Evolutionary conservation across 768 basidiomycete species (phyloP), one percentile per base, ranked within the genome.

Genomic region (Hypholoma sublateritium): DNA sequence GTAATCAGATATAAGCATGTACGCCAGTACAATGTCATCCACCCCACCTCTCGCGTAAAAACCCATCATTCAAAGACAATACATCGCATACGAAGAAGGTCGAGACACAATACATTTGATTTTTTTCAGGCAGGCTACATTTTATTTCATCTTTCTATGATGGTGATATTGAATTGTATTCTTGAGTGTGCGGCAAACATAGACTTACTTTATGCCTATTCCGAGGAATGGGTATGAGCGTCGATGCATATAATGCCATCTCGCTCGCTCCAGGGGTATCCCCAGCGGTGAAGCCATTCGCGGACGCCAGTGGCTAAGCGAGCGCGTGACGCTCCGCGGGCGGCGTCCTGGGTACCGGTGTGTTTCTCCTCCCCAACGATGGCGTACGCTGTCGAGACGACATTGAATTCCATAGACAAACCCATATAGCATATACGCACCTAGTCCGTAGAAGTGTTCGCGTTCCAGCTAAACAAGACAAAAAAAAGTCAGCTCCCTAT

Each of bases 281-380:
- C 91, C 93, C 93, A 98, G 54, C 89, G 84, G 64, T 94, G 91
- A 45, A 98, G 72, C 89, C 89, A 96, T 66, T 94, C 91, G 58
- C 91, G 87, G 42, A 97, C 88, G 9, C 91, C 92, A 1, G 91
- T 83, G 12, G 91, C 91, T 5, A 98, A 79, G 11, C 95, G 87
- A 21, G 85, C 82, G 51, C 91, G 86, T 7, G 92, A 92, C 3
- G 92, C 85, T 24, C 93, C 93, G 37, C 94, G 82, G 12, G 78
- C 83, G 3, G 82, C 74, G 65, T 95, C 93, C 66, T 95, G 93
- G n/a, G 87, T 89, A 2, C 91, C 95, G 0, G 92, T 93, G 70
- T 98, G 96, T 71, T 95, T 96, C 71, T 96, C 93, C 74, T 98
- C 94, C 17, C 97, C 96, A 5, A 98, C 92, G 43, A 99, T 80